Base-by-base conservation (phyloP, 1,284 basidiomycete species). In the Sutorius eximius region DNA sequence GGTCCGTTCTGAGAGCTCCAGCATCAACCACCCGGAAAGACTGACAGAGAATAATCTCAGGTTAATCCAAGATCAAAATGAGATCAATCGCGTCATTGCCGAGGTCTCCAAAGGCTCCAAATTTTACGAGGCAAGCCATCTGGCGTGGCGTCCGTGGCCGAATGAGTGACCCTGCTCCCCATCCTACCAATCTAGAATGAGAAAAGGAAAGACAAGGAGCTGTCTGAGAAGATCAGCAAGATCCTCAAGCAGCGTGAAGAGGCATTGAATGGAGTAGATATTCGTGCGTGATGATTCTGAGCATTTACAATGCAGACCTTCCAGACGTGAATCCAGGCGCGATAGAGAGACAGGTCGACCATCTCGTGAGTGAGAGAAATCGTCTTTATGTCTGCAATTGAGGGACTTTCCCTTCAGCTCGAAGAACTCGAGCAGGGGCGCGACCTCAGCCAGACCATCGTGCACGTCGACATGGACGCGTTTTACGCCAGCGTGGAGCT, bases 401-500 rank as follows among this genome's bases (percentile, higher is more conserved):
- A 56, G 13, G 30, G 41, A 16, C 10, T 50, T 29, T 16, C 33
- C 15, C 18, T 49, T 24, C 24, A 95, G 92, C 77, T 95, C 5
- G 74, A 77, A 37, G 85, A 89, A 55, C 77, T 97, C 7, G 94
- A 98, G 70, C 73, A 78, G 0, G 77, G 82, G 46, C 78, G 95
- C 41, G 94, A 98, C 65, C 73, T 98, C 33, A 82, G 81, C 3
- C 89, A 96, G 68, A 80, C 75, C 29, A 93, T 98, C 59, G 88
- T 95, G 10, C 93, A 96, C 63, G 84, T 93, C 42, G 93, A 94
- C 63, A 87, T 91, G 84, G 91, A 94, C 63, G 90, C 91, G 56
- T 86, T 86, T 70, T 86, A 78, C 53, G 83, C 83, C 59, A 88
- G 79, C 51, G 89, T 92, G 2, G 90, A 92, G 71, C 77, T 95